Base-by-base conservation (phyloP, 768 basidiomycete species). In the Boletus sensibilis region DNA sequence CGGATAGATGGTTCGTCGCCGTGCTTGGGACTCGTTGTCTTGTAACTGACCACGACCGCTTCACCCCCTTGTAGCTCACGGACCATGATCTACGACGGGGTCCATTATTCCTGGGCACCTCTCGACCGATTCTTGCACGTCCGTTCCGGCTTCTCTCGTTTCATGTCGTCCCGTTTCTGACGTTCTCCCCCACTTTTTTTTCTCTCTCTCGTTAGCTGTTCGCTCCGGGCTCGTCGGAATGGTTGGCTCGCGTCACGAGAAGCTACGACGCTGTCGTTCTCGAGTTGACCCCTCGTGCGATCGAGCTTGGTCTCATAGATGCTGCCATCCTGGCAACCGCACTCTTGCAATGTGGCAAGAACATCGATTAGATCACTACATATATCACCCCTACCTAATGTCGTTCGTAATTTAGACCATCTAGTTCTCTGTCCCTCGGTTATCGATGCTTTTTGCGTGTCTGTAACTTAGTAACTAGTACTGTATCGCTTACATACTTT, bases 331-430 rank as follows among this genome's bases (percentile, higher is more conserved):
- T 82, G 11, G 84, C 82, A 0, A 76, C 82, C 0, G 61, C 82
- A 6, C 72, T 88, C 23, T 72, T 88, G 42, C 82, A 81, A 55
- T 84, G 76, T 48, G 86, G 86, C n/a, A 80, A 78, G 53, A 82
- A 75, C 68, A 82, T 88, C 23, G 86, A 87, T 60, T 87, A 69
- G 47, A 55, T 39, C 5, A 4, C 12, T 38, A n/a, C 16, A 9
- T 10, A n/a, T 37, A n/a, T 34, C 33, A 23, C 47, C 33, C 35
- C 25, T 18, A 25, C 8, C 7, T 38, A 18, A 13, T 42, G 6
- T 20, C n/a, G 18, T 11, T 6, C n/a, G 25, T 45, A 55, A 11
- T 9, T 20, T 29, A 20, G 8, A 23, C 10, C 25, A 20, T 6
- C 4, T 37, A 39, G 52, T 44, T 41, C 13, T 37, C 35, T 50